These are phyloP conservation scores for Trametes cinnabarina DNA, from an alignment of 768 basidiomycete genomes.

Conservation along the genomic window DNA sequence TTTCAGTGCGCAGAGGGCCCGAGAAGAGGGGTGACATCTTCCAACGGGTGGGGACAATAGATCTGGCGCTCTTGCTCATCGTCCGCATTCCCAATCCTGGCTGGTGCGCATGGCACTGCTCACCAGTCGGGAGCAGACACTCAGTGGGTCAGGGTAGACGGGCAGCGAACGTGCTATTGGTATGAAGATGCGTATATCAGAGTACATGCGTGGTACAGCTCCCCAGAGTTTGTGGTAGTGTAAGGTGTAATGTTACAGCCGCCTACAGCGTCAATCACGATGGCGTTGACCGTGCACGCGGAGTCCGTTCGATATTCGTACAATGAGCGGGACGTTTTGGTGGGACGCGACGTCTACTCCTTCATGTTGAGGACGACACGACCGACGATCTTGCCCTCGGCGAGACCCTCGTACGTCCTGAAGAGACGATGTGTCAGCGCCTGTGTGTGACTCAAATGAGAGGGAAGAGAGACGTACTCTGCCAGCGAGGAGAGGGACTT, in stretches of 20 bases:
- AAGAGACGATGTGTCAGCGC: background rate
- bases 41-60: too few relatives aligned
- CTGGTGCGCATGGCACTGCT: too few relatives aligned
- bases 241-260: conserved; percentile 2
- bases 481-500: conserved; percentile 51
- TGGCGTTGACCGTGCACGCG: background rate
- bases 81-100: too few relatives aligned
- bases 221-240: background rate
- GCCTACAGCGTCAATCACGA: too few relatives aligned
- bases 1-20: too few relatives aligned
- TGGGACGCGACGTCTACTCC: conserved; percentile 15
- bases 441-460: background rate
- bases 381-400: conserved; percentile 45
- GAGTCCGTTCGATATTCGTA: background rate
- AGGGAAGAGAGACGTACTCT: conserved; percentile 41
- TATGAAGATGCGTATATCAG: background rate
- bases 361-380: conserved; percentile 46
- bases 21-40: too few relatives aligned
- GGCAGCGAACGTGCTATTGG: background rate
- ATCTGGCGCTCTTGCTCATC: too few relatives aligned
- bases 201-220: background rate
- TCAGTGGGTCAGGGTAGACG: too few relatives aligned
- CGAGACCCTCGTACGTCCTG: conserved; percentile 41
- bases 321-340: background rate
- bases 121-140: too few relatives aligned